These are phyloP conservation scores for Kingdonia uniflora DNA, from an alignment of 164 flowering plant species.

Conservation along the genomic window DNA sequence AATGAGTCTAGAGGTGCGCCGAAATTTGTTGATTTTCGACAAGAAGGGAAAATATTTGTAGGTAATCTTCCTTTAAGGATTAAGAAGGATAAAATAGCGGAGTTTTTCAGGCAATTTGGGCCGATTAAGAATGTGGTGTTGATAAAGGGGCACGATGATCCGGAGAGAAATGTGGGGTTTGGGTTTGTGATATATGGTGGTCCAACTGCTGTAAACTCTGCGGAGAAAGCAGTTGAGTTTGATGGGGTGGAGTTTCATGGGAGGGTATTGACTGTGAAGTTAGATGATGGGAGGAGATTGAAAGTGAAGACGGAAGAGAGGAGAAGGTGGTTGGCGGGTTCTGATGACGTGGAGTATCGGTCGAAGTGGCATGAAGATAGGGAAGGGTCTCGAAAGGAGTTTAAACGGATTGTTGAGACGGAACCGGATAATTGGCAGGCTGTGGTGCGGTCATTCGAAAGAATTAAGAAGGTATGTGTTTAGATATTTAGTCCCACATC, in stretches of 20 bases:
- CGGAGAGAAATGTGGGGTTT: constrained; percentile 66
- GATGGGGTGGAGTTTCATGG: constrained; percentile 97
- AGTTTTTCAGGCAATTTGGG: constrained; percentile 88
- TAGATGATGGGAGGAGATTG: constrained; percentile 80
- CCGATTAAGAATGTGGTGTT: constrained; percentile 69
- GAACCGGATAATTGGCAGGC: constrained; percentile 91
- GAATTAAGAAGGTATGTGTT: constrained; percentile 72
- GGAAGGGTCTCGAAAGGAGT: constrained; percentile 40
- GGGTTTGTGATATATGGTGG: constrained; percentile 77
- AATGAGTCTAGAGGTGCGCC: not conserved
- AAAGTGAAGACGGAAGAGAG: constrained; percentile 49
- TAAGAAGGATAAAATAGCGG: constrained; percentile 57
- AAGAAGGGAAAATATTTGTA: constrained; percentile 75
- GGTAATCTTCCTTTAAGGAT: constrained; percentile 90
- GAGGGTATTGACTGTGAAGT: constrained; percentile 72
- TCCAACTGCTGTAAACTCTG: constrained; percentile 45
- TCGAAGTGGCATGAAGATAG: constrained; percentile 83
- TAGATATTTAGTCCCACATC: too few species aligned
- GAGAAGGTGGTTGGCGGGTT: constrained; percentile 48
- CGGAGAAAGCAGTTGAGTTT: constrained; percentile 78
- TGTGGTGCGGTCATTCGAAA: constrained; percentile 71
- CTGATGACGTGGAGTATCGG: constrained; percentile 31
- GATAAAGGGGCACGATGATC: constrained; percentile 61
- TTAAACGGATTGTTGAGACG: constrained; percentile 55
- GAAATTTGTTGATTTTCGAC: constrained; percentile 28